Conservation (phyloP, 495 filamentous ascomycete species). For the Massariosphaeria phaeospora region DNA sequence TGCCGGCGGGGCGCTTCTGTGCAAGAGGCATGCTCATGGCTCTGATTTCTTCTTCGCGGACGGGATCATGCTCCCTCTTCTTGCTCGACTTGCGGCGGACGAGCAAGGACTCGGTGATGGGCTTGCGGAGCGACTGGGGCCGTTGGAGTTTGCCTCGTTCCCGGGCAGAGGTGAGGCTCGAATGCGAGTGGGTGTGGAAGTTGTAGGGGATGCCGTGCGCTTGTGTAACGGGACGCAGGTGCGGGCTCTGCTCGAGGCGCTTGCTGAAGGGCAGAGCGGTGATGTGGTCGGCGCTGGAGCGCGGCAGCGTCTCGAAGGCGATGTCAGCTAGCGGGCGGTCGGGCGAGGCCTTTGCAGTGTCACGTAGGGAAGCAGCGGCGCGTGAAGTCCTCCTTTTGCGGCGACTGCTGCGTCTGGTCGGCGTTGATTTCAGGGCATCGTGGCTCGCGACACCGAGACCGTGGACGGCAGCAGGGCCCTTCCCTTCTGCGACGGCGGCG, state of each 20-base stretch:
- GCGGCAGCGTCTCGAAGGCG: slow-evolving; percentile 4
- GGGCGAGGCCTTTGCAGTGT: slow-evolving; percentile 20
- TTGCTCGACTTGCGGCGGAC: slow-evolving; percentile 72
- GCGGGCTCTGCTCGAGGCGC: slow-evolving; percentile 38
- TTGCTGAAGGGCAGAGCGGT: slow-evolving; percentile 39
- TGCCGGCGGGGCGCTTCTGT: slow-evolving; percentile 55
- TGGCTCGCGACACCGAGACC: slow-evolving; percentile 10
- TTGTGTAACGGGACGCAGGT: slow-evolving; percentile 40
- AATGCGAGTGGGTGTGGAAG: slow-evolving; percentile 44
- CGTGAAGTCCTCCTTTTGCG: slow-evolving; percentile 27
- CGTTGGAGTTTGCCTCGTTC: slow-evolving; percentile 41
- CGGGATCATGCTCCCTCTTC: slow-evolving; percentile 69
- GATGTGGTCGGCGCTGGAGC: slow-evolving; percentile 38
- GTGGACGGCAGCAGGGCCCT: slow-evolving; percentile 21
- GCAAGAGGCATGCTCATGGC: slow-evolving; percentile 70
- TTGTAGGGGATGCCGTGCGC: slow-evolving; percentile 45
- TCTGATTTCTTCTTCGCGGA: slow-evolving; percentile 78
- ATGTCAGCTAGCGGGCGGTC: slow-evolving; percentile 8
- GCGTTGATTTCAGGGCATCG: slow-evolving; percentile 24
- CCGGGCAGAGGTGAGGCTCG: slow-evolving; percentile 46
- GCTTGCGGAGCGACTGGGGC: slow-evolving; percentile 63
- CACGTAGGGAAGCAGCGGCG: slow-evolving; percentile 25
- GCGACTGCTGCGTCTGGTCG: slow-evolving; percentile 21
- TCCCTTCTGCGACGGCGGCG: slow-evolving; percentile 22
- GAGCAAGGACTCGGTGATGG: slow-evolving; percentile 50